Conservation (phyloP, 306 rosid genomes). For the Cucurbita moschata region DNA sequence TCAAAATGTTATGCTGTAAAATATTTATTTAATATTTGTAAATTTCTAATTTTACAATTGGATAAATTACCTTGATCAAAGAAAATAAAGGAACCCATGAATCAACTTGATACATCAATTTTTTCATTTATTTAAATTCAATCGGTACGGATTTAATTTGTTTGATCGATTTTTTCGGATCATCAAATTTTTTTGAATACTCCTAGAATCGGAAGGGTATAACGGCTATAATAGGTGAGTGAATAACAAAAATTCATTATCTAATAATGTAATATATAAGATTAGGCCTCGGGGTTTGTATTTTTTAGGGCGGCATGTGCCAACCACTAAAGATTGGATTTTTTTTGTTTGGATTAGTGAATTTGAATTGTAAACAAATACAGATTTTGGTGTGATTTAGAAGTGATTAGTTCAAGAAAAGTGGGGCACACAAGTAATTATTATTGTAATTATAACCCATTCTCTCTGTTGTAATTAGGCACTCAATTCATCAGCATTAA, state of each 20-base stretch:
- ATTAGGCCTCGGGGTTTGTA: neutral
- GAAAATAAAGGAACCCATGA: no score
- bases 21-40: no score
- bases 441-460: neutral
- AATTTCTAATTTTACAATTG: no score
- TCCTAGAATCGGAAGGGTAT: neutral
- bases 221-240: no score
- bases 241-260: neutral
- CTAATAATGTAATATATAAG: neutral
- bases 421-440: neutral
- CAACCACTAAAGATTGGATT: neutral
- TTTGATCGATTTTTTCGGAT: no score
- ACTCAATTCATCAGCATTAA: neutral
- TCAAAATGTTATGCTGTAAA: no score
- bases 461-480: no score
- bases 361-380: constrained; percentile 7
- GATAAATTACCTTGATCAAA: no score
- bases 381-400: neutral
- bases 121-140: no score
- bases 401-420: constrained; percentile 1
- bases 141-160: no score
- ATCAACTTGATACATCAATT: no score
- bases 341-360: neutral
- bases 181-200: no score
- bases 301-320: neutral